phyloP scores from a whole-genome alignment of 2,329 filamentous ascomycete genomes.

The Exophiala mesophila region DNA sequence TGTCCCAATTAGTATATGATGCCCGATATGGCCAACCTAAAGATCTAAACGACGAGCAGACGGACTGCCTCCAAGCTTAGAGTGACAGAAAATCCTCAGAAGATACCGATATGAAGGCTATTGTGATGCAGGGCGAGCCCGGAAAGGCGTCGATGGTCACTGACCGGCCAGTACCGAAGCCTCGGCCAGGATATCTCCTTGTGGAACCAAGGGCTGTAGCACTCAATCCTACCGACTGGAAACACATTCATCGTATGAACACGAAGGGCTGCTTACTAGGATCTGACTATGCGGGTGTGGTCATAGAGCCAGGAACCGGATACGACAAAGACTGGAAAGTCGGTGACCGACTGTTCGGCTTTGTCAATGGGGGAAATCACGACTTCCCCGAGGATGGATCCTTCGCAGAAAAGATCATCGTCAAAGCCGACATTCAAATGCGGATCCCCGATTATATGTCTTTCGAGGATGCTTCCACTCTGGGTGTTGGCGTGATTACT shows the following conservation, averaged over 20 bases:
- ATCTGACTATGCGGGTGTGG: slow-evolving; percentile 32
- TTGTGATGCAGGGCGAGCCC: slow-evolving; percentile 29
- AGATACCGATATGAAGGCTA: slow-evolving; percentile 33
- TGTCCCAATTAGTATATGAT: no score
- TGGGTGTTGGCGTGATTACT: slow-evolving; percentile 28
- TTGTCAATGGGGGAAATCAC: slow-evolving; percentile 31
- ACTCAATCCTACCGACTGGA: slow-evolving; percentile 9
- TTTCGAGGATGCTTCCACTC: slow-evolving; percentile 29
- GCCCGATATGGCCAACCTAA: no score
- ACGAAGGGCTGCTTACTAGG: slow-evolving; percentile 34
- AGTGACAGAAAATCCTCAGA: no score
- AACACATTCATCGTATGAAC: slow-evolving; percentile 12
- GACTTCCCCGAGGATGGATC: slow-evolving; percentile 29
- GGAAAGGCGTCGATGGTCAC: slow-evolving; percentile 25
- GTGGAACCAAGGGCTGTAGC: slow-evolving; percentile 8
- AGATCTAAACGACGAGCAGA: no score
- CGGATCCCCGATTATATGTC: slow-evolving; percentile 29
- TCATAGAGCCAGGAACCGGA: slow-evolving; percentile 20
- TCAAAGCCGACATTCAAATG: slow-evolving; percentile 28
- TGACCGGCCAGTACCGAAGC: slow-evolving; percentile 36
- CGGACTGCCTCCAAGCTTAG: no score
- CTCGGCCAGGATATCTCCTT: slow-evolving; percentile 41
- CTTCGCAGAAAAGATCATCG: slow-evolving; percentile 33
- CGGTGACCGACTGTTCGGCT: slow-evolving; percentile 37
- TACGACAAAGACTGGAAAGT: slow-evolving; percentile 21